phyloP scores from a whole-genome alignment of 2,329 filamentous ascomycete species.

The Ilyonectria destructans region DNA sequence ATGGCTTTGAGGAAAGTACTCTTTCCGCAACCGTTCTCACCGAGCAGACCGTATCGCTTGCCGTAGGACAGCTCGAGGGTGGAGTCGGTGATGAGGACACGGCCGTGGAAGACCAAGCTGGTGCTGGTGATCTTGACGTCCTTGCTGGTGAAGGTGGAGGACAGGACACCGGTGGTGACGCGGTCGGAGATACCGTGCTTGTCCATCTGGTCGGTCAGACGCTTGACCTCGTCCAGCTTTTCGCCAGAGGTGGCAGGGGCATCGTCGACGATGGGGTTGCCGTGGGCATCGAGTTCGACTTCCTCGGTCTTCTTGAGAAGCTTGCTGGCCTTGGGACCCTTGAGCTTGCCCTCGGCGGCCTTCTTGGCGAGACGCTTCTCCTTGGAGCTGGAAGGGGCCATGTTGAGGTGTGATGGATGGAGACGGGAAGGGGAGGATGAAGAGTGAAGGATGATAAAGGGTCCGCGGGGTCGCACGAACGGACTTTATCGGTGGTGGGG shows the following conservation, averaged over 20 bases:
- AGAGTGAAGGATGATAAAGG: conserved; percentile 28
- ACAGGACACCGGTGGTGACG: conserved; percentile 96
- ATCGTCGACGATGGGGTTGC: conserved; percentile 70
- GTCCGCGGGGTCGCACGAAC: conserved; percentile 49
- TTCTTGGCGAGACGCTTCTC: conserved; percentile 82
- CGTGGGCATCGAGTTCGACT: conserved; percentile 75
- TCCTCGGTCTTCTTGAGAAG: conserved; percentile 81
- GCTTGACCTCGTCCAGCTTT: conserved; percentile 87
- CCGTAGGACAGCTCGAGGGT: conserved; percentile 94
- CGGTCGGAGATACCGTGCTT: conserved; percentile 96
- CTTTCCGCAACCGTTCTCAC: conserved; percentile 99
- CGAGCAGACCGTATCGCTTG: conserved; percentile 93
- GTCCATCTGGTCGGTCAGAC: conserved; percentile 93
- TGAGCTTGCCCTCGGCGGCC: conserved; percentile 78
- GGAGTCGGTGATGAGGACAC: conserved; percentile 94
- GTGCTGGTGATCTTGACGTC: conserved; percentile 98
- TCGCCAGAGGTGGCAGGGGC: conserved; percentile 79
- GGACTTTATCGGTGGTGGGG: conserved; percentile 45
- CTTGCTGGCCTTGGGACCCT: conserved; percentile 75
- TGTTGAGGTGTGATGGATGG: conserved; percentile 54
- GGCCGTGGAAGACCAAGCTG: conserved; percentile 97
- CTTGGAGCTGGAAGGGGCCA: conserved; percentile 78
- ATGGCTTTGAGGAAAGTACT: conserved; percentile 98
- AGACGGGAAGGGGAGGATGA: conserved; percentile 25
- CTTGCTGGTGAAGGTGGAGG: conserved; percentile 87